Base-by-base conservation (phyloP, 2,329 filamentous ascomycete genomes). In the Tolypocladium cylindrosporum region DNA sequence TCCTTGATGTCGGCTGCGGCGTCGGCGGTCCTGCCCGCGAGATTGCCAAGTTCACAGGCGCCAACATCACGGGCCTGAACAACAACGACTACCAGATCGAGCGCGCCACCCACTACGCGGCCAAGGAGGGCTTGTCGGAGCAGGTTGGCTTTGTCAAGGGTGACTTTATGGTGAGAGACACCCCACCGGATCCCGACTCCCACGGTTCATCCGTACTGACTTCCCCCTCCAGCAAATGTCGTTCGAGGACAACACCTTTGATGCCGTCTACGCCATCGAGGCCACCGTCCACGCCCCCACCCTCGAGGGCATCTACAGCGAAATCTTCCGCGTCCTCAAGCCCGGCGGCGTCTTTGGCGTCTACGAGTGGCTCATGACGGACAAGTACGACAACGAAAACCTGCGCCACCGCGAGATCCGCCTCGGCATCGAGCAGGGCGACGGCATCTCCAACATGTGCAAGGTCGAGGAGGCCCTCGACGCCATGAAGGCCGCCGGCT, bases 81-180 rank as follows among this genome's bases (percentile, higher is more conserved):
- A 97, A 97, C 85, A 97, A 97, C 75, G 91, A 97, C 77, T 99
- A 99, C 80, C 94, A 97, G 78, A 96, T 97, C 64, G 85, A 97
- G 72, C 90, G 94, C 64, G 93, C 92, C n/a, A 91, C 86, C 16
- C 79, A 82, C 57, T 96, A 97, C 71, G 91, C 92, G 3, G 75
- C 82, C 61, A 90, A 91, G 75, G 90, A 96, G 75, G 87, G 87
- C 55, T 79, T 97, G 56, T 81, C 87, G 1, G 74, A 90, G 68
- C 91, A 96, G 77, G 78, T 96, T 64, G 82, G 81, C 62, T 97
- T 91, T 68, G 88, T 91, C 70, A 97, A 97, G 83, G 93, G 92
- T 56, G 93, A 97, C 70, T 99, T 99, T 73, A 97, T 97, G 93
- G 80, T 83, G 63, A 58, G 74, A 13, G n/a, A 16, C 14, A 39